Evolutionary conservation across 768 basidiomycete species (phyloP).

Genomic region (Amanita phalloides): DNA sequence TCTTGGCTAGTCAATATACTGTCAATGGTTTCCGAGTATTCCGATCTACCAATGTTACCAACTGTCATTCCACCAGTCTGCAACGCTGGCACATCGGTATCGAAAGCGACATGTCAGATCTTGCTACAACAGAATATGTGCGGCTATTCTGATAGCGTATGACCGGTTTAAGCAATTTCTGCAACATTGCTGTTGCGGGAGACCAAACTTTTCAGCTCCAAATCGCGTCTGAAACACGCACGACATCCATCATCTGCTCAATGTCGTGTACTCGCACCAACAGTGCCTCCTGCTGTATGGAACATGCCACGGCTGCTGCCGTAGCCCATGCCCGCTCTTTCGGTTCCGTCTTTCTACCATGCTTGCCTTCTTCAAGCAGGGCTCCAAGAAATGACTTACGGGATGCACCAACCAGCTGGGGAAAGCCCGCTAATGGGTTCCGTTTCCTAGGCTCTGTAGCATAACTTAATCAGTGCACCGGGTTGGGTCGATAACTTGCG

Average conservation of each 20-base stretch:
- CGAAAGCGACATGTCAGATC: no score
- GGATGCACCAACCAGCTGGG: constrained; percentile 68
- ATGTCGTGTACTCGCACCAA: constrained; percentile 81
- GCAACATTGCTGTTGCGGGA: not conserved
- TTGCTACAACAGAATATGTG: no score
- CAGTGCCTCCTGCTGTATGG: constrained; percentile 61
- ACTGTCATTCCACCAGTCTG: no score
- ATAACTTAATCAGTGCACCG: not conserved
- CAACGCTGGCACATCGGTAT: no score
- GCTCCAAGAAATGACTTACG: constrained; percentile 77
- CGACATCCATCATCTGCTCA: constrained; percentile 60
- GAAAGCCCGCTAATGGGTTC: constrained; percentile 49
- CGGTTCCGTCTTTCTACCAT: constrained; percentile 45
- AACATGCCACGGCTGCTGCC: constrained; percentile 62
- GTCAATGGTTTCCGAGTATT: not conserved
- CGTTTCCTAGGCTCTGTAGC: constrained; percentile 10
- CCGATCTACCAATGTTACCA: no score
- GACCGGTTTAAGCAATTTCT: not conserved
- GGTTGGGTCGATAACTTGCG: constrained; percentile 5
- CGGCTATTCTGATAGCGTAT: no score
- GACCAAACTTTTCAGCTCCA: constrained; percentile 20
- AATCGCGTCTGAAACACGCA: constrained; percentile 54
- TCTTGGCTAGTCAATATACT: not conserved
- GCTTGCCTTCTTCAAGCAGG: constrained; percentile 40
- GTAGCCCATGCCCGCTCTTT: constrained; percentile 73